Evolutionary conservation across 192 early-diverging fungal genomes (phyloP).

Genomic region (Backusella westeae): DNA sequence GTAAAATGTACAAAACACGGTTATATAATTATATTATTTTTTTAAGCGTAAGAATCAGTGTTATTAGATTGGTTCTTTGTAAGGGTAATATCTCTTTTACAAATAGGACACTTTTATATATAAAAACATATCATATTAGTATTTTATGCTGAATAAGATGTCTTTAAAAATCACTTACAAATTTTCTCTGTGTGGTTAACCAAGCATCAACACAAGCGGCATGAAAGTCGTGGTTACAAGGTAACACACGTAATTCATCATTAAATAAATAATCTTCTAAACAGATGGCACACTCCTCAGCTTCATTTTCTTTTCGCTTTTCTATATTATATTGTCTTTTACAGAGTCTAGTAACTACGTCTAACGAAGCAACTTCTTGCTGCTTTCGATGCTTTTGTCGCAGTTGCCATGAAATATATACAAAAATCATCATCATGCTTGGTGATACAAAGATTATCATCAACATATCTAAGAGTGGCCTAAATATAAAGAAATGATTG

Average conservation of each 20-base stretch:
- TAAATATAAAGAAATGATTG: conserved; percentile 6
- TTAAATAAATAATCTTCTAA: conserved; percentile 86
- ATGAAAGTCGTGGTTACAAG: conserved; percentile 91
- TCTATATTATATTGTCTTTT: conserved; percentile 60
- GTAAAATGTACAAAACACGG: neutral
- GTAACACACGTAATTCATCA: conserved; percentile 74
- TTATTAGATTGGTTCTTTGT: neutral
- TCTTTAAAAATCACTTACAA: conserved; percentile 58
- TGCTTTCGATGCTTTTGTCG: conserved; percentile 63
- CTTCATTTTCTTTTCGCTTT: conserved; percentile 72
- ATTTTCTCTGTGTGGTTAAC: conserved; percentile 84
- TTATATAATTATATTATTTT: neutral
- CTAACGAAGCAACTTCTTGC: conserved; percentile 71
- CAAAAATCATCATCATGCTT: conserved; percentile 67
- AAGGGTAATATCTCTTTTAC: conserved; percentile 28
- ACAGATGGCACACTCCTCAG: conserved; percentile 87
- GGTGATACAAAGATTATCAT: conserved; percentile 80
- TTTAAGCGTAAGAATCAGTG: neutral
- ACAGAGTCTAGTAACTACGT: conserved; percentile 68
- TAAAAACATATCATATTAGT: neutral
- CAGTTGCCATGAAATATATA: conserved; percentile 68
- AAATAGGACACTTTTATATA: conserved; percentile 31
- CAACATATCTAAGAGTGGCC: conserved; percentile 77
- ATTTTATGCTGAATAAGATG: neutral
- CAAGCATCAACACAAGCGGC: conserved; percentile 87